phyloP scores from a whole-genome alignment of 108 stramenopile genomes.

The Nitzschia sp. region DNA sequence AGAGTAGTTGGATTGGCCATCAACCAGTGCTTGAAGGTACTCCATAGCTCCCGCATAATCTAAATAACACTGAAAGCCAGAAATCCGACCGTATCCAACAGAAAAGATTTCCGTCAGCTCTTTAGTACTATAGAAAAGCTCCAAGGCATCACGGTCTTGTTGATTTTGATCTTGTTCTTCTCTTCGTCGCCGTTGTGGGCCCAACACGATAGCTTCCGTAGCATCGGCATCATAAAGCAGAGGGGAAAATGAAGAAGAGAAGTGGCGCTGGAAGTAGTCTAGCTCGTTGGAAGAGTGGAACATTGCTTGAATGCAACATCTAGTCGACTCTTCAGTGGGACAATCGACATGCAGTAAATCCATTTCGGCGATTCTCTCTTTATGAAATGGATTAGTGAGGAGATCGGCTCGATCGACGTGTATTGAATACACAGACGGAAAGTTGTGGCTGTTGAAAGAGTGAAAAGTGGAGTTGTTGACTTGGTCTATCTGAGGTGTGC shows the following conservation, averaged over 20 bases:
- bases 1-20: background rate
- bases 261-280: background rate
- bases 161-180: background rate
- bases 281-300: background rate
- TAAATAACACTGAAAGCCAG: constrained; percentile 14
- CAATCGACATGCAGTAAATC: background rate
- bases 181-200: background rate
- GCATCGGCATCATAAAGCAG: constrained; percentile 2
- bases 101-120: background rate
- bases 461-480: no score
- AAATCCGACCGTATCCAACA: background rate
- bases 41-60: constrained; percentile 16
- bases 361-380: background rate
- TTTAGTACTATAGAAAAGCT: background rate
- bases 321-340: background rate
- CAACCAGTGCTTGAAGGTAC: constrained; percentile 3
- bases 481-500: no score
- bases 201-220: background rate
- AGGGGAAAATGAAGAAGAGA: no score
- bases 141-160: no score
- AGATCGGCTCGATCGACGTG: background rate
- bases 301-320: background rate
- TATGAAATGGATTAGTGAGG: background rate
- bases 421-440: background rate
- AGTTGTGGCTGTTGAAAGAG: no score